Evolutionary conservation across 2,329 filamentous ascomycete species (phyloP).

Genomic region (Pseudogymnoascus sp.): DNA sequence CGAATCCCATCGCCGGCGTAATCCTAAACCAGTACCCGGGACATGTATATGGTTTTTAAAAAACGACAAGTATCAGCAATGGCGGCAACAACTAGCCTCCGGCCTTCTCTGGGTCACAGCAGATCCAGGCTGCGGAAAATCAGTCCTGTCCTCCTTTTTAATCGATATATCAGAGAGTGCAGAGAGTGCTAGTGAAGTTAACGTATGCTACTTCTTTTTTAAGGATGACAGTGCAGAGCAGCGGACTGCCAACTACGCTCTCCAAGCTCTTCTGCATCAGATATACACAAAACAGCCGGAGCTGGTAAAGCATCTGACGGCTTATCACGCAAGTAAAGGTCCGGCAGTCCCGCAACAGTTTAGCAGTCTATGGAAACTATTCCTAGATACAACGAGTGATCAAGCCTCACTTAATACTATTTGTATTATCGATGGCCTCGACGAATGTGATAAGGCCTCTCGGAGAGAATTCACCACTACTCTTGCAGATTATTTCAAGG

Average conservation of each 20-base stretch:
- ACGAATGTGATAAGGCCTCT: neutral
- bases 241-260: slow-evolving; percentile 17
- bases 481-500: neutral
- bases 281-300: slow-evolving; percentile 19
- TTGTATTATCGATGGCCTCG: neutral
- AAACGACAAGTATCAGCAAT: slow-evolving; percentile 24
- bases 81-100: slow-evolving; percentile 21
- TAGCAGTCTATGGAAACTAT: slow-evolving; percentile 18
- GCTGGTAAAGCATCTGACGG: slow-evolving; percentile 12
- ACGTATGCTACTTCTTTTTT: slow-evolving; percentile 32
- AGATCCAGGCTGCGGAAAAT: slow-evolving; percentile 31
- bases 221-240: slow-evolving; percentile 26
- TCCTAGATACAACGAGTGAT: slow-evolving; percentile 12
- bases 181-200: slow-evolving; percentile 12
- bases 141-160: slow-evolving; percentile 25
- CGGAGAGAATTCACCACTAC: neutral
- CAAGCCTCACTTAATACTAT: neutral
- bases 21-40: slow-evolving; percentile 23
- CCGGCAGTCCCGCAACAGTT: slow-evolving; percentile 15
- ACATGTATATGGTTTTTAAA: slow-evolving; percentile 32
- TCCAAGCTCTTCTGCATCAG: slow-evolving; percentile 26
- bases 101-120: slow-evolving; percentile 30
- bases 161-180: slow-evolving; percentile 21
- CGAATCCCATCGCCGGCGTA: slow-evolving; percentile 10
- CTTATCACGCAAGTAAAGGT: neutral